Base-by-base conservation (phyloP, 23 red algal species). In the Gracilaria domingensis region DNA sequence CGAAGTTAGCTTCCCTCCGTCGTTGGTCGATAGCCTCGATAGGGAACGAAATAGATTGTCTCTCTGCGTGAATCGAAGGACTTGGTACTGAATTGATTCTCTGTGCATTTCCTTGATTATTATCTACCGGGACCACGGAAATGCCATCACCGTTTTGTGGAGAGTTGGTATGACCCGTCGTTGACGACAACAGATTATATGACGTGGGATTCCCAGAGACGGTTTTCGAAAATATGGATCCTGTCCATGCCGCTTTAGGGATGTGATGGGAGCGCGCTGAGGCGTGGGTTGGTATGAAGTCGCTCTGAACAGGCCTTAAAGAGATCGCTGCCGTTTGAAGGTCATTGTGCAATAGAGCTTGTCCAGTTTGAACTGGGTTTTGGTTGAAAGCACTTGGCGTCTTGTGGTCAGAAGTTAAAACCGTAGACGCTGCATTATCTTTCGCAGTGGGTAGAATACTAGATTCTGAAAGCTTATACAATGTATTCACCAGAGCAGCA, bases 161-260 rank as follows among this genome's bases (percentile, higher is more conserved):
- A 17, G 64, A 18, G 32, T 28, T 65, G 24, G 64, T 69, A 17
- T 34, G 13, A 20, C 16, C 33, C 9, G 9, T 36, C 16, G 25
- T 69, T 8, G 64, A 69, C 1, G 64, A 69, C 32, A 69, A 69
- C 9, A 69, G 64, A 69, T 77, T 77, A 35, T 77, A 77, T 26
- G 72, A 77, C 9, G 72, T 77, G n/a, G 72, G 72, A 29, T 26
- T 77, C 40, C 72, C 72, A 17, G 72, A 77, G 1, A 77, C 72
- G 8, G 72, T 77, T 77, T 30, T 77, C 21, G 72, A 77, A 51
- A 77, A 77, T 45, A 51, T 77, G 16, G 72, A 77, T 50, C 72
- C 72, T 12, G 72, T 77, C 72, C 72, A 77, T 1, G 72, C 72
- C 30, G 38, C 23, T 77, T 69, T 69, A 17, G 64, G 64, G 26